A percentile compares a stretch with the other conserved stretches of the same genome.
Evolutionary conservation across 768 basidiomycete species (phyloP).

Genomic region (Dentipellis fragilis): DNA sequence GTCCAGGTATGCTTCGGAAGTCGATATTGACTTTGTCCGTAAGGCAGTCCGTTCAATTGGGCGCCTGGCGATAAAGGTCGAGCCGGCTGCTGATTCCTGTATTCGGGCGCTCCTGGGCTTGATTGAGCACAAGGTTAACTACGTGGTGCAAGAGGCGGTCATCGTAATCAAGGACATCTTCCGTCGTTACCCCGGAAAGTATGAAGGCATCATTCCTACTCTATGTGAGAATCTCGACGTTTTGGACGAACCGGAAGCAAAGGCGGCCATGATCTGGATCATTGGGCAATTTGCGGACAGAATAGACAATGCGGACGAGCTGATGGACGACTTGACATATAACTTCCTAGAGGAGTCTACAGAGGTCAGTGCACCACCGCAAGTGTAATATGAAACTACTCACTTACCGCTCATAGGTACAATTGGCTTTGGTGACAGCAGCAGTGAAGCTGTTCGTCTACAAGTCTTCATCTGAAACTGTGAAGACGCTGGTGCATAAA

Average conservation of each 20-base stretch:
- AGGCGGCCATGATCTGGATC: conserved; percentile 97
- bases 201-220: conserved; percentile 91
- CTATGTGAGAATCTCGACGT: conserved; percentile 88
- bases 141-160: conserved; percentile 30
- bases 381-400: conserved; percentile 1
- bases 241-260: conserved; percentile 92
- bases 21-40: conserved; percentile 95
- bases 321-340: conserved; percentile 2
- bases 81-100: conserved; percentile 79
- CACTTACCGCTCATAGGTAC: conserved; percentile 49
- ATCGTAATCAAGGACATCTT: conserved; percentile 99
- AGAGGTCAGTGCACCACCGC: conserved; percentile 45
- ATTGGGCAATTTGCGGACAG: conserved; percentile 91
- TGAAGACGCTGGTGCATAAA: conserved; percentile 87
- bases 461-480: conserved; percentile 71
- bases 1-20: conserved; percentile 91
- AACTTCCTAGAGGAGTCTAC: conserved; percentile 65
- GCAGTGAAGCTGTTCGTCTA: conserved; percentile 94
- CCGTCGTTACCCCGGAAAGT: conserved; percentile 91
- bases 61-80: conserved; percentile 94
- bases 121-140: conserved; percentile 87
- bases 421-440: conserved; percentile 89
- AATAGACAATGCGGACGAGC: conserved; percentile 84
- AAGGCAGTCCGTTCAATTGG: conserved; percentile 98
- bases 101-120: conserved; percentile 79